Evolutionary conservation across 1,284 basidiomycete genomes (phyloP).

Genomic region (Moniliella sp.): DNA sequence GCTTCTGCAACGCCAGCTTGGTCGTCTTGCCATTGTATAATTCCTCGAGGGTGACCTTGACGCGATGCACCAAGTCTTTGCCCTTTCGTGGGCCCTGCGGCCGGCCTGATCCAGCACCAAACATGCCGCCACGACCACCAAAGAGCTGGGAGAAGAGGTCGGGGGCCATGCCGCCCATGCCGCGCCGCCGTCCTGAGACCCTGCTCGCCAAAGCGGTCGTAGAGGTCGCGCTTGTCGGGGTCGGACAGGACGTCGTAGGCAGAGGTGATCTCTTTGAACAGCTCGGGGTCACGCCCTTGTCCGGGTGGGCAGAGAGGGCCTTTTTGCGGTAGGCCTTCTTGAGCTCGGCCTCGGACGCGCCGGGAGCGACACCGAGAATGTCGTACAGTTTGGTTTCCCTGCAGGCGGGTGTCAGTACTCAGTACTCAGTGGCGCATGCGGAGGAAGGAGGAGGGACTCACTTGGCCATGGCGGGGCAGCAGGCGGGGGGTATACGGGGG

Average conservation of each 20-base stretch:
- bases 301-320: conserved; percentile 47
- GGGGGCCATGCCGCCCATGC: conserved; percentile 80
- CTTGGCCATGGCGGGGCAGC: too few species aligned
- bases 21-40: conserved; percentile 95
- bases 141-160: conserved; percentile 96
- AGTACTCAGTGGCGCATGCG: too few species aligned
- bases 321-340: conserved; percentile 29
- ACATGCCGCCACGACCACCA: conserved; percentile 48
- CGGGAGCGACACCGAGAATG: conserved; percentile 22
- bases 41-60: conserved; percentile 85
- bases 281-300: conserved; percentile 74
- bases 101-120: conserved; percentile 42
- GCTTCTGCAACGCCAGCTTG: conserved; percentile 87
- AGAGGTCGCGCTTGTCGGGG: conserved; percentile 47
- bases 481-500: too few species aligned
- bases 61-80: conserved; percentile 91
- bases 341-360: conserved; percentile 21
- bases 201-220: conserved; percentile 81
- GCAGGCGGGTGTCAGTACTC: too few species aligned
- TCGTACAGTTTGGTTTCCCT: conserved; percentile 34
- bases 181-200: conserved; percentile 47
- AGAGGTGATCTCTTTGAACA: conserved; percentile 92
- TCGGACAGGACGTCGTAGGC: conserved; percentile 90
- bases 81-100: conserved; percentile 74
- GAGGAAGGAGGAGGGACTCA: too few species aligned